phyloP scores from a whole-genome alignment of 2,329 filamentous ascomycete genomes.

The Davidsoniella eucalypti region DNA sequence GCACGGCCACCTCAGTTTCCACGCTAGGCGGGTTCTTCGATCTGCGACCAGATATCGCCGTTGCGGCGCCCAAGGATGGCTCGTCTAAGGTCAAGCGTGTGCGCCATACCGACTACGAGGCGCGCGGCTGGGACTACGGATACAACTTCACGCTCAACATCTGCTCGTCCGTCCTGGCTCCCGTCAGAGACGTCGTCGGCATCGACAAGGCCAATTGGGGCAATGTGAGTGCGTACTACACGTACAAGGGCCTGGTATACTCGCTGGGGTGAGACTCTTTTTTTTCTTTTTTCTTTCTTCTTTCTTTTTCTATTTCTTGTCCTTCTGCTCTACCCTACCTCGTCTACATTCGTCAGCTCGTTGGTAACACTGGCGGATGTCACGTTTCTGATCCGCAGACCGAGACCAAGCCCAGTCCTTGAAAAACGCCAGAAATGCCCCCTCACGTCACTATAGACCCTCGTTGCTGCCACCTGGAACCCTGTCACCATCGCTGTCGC shows the following conservation, averaged over 20 bases:
- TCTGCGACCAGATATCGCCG: slow-evolving; percentile 36
- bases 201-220: slow-evolving; percentile 43
- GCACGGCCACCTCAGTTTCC: slow-evolving; percentile 38
- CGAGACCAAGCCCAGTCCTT: background rate
- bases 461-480: background rate
- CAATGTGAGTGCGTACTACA: slow-evolving; percentile 69
- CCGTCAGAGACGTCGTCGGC: slow-evolving; percentile 45
- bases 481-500: background rate
- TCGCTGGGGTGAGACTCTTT: slow-evolving; percentile 49
- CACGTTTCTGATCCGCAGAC: background rate
- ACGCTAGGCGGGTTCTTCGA: slow-evolving; percentile 44
- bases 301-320: slow-evolving; percentile 17
- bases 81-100: slow-evolving; percentile 28
- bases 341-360: background rate
- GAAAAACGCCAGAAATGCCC: background rate
- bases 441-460: too few species aligned
- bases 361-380: background rate
- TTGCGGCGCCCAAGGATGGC: slow-evolving; percentile 25
- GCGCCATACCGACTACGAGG: slow-evolving; percentile 36
- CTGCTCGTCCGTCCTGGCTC: slow-evolving; percentile 57
- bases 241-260: slow-evolving; percentile 46
- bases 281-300: slow-evolving; percentile 9
- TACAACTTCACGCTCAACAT: slow-evolving; percentile 76
- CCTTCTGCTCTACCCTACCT: background rate
- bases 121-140: slow-evolving; percentile 59